Evolutionary conservation across 2,329 filamentous ascomycete genomes (phyloP), one percentile per base, ranked within the genome.

Genomic region (Geoglossum cookeanum): DNA sequence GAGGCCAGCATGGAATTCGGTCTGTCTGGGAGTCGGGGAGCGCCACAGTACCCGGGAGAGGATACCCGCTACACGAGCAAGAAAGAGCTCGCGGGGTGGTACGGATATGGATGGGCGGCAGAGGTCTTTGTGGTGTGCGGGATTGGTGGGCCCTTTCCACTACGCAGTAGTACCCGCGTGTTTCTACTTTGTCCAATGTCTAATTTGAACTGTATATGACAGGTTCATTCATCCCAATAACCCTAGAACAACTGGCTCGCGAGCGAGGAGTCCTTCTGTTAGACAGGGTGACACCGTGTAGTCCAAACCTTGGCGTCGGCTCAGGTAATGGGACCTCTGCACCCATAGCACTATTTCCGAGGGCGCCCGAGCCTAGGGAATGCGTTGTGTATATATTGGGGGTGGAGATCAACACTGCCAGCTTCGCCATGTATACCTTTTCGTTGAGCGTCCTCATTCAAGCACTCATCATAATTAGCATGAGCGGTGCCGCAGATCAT

Each of bases 361-460:
- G 55, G 7, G 59, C 56, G 29, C 62, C 63, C 63, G 68, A 63
- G 61, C 74, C 62, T 47, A 76, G 75, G 54, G 87, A 94, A 67
- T 98, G 92, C 66, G 75, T 97, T 59, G 81, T 97, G 59, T 80
- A 84, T 61, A 74, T 97, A 4, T 72, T 94, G 29, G 91, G 91
- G 4, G 69, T 85, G 59, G 84, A 94, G 65, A 84, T 98, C 71
- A 97, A 97, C 70, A 96, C 91, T 0, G 90, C 91, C 39, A 94
- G 87, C 69, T 96, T 97, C 69, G 91, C 89, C 67, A 94, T 97
- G 88, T 97, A 97, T 71, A 96, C 89, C 1, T 98, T 98, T 70
- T 94, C 89, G 58, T 75, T 94, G 65, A 94, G 87, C 67, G 92
- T 98, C 1, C 70, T 96, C 22, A 69, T 96, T 9, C 92, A 98